Base-by-base conservation (phyloP, 805 yeast species). In the Metschnikowia amazonensis region DNA sequence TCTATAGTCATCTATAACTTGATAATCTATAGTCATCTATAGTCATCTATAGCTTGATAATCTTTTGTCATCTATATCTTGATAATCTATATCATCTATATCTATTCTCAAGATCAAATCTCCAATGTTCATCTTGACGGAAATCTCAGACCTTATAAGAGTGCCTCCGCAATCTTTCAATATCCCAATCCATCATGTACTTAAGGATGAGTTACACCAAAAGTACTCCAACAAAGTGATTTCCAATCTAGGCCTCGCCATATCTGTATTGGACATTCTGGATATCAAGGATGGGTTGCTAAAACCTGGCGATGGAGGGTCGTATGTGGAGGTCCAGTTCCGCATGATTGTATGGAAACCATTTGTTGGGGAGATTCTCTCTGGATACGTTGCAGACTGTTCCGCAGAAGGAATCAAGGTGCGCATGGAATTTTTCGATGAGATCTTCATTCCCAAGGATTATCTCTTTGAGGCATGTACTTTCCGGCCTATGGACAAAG, bases 231-330 rank as follows among this genome's bases (percentile, higher is more conserved):
- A 94, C 66, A 86, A 85, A 58, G 83, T 94, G 46, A 78, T 94
- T 35, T 84, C 84, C 42, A 85, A 85, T 58, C 70, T 89, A 16
- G 99, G 99, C 1, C 74, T 94, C 2, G 90, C 89, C 36, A 68
- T 94, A 14, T 75, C 94, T 1, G 75, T 92, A 14, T 92, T 92
- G 82, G 99, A 94, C 61, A 62, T 94, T 3, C 66, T 82, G 36
- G 76, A 76, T n/a, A 81, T 86, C 21, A 87, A 86, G 40, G 98
- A 94, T 56, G 99, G 98, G 4, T 74, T 87, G 52, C 72, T 94
- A 48, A 85, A 82, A 57, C 96, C 96, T 1, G 98, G 99, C 7
- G 98, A 94, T 65, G 98, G 99, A 7, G 89, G 90, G 1, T 76
- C 89, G 4, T 90, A 75, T 57, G 81, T 88, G 33, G 85, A 83